phyloP scores from a whole-genome alignment of 306 rosid species.

The Prunus davidiana region DNA sequence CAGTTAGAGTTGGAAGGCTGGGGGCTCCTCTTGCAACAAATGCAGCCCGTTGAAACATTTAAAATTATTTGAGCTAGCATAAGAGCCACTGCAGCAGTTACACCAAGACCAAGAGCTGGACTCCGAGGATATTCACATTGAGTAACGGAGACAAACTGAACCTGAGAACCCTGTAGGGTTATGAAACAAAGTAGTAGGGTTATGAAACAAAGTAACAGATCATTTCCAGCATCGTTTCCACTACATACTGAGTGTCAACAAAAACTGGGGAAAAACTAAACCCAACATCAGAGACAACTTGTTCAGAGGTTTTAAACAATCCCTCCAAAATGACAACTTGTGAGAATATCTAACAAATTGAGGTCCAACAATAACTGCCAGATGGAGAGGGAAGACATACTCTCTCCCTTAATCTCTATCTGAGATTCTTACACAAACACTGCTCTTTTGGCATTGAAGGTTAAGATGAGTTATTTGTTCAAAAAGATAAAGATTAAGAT shows the following conservation, averaged over 20 bases:
- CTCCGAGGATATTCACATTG: constrained; percentile 70
- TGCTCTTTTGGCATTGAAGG: not conserved
- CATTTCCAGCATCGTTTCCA: constrained; percentile 4
- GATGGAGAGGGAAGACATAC: not conserved
- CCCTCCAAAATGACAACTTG: not conserved
- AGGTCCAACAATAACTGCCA: not conserved
- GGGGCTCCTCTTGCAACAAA: constrained; percentile 64
- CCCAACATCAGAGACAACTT: not conserved
- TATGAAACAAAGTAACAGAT: constrained; percentile 1
- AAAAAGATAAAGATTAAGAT: no score
- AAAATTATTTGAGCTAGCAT: constrained; percentile 58
- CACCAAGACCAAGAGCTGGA: constrained; percentile 86
- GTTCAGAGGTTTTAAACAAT: not conserved
- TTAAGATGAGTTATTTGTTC: not conserved
- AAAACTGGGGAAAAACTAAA: not conserved
- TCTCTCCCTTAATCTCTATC: not conserved
- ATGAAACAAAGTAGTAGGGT: constrained; percentile 21
- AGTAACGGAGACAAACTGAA: constrained; percentile 23
- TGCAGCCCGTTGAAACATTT: constrained; percentile 68
- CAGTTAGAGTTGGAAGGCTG: constrained; percentile 52
- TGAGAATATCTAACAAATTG: not conserved
- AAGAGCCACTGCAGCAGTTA: constrained; percentile 70
- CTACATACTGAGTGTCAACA: not conserved
- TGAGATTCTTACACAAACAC: not conserved
- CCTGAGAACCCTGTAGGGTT: constrained; percentile 58